Evolutionary conservation across 768 basidiomycete genomes (phyloP), one percentile per base, ranked within the genome.

Genomic region (Pholiota conissans): DNA sequence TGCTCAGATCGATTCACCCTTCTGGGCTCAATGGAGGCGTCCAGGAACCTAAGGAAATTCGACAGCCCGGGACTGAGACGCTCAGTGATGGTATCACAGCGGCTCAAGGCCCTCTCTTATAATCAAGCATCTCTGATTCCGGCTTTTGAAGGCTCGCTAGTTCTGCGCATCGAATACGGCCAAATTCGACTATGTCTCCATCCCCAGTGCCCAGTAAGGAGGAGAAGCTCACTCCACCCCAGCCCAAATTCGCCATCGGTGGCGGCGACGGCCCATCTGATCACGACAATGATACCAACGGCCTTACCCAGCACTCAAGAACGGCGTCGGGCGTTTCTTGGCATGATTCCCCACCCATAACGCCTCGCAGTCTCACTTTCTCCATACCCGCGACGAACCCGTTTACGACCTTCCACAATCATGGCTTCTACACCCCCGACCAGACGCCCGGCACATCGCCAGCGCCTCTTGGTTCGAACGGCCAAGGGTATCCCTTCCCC

Each of bases 301-400:
- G 68, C 22, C n/a, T 63, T 24, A 67, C 69, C 18, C 62, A 60
- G 28, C 76, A 74, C 63, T 76, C 73, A 47, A 71, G 73, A 60
- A 73, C 68, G 18, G 70, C 67, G 24, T 74, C 76, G 35, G 64
- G 62, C 58, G 28, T 67, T 55, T 73, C 74, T 49, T 68, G 63
- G 55, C 64, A 56, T 7, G 76, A 78, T 29, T 74, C 75, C 3
- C 73, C 76, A 11, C 77, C 78, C 11, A 50, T 71, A 26, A 79
- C 78, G n/a, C 77, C 79, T 39, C 77, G 75, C 56, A 75, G 67
- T 52, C 63, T 68, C 45, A 66, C 69, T 30, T 75, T 76, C 63
- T 70, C 68, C 52, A 65, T 67, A 18, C 62, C 63, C 24, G 54
- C 60, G 46, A 82, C 84, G 0, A 83, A 84, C 70, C 84, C 85